phyloP scores from a whole-genome alignment of 345 rosid species.

The Eucalyptus lansdowneana region DNA sequence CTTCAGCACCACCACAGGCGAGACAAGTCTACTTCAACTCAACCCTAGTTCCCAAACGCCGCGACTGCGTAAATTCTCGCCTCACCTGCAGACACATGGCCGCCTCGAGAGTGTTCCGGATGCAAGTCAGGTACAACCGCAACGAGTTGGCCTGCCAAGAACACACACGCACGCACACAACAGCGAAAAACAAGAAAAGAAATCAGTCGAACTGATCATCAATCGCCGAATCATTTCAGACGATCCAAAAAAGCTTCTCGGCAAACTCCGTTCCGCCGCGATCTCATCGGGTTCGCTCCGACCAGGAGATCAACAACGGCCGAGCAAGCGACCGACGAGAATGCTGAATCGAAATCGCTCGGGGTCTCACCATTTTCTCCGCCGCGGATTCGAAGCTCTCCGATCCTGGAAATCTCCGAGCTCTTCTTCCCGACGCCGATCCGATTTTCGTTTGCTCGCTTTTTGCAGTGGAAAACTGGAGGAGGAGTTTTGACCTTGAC shows the following conservation, averaged over 20 bases:
- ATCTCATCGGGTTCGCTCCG: not conserved
- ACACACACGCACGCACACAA: not conserved
- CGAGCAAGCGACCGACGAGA: not conserved
- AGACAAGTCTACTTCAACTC: not conserved
- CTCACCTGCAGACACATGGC: constrained; percentile 89
- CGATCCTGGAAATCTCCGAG: not conserved
- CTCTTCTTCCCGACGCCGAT: not conserved
- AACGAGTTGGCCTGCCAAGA: constrained; percentile 49
- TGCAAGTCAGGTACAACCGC: constrained; percentile 73
- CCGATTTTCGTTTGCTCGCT: not conserved
- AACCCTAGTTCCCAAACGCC: not conserved
- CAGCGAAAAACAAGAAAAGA: not conserved
- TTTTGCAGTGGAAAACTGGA: not conserved
- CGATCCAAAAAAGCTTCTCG: not conserved
- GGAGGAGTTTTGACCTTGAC: not conserved
- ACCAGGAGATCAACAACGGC: not conserved
- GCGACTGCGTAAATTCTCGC: not conserved
- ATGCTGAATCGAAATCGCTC: not conserved
- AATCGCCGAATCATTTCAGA: not conserved
- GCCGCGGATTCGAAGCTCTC: not conserved
- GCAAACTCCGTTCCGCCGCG: not conserved
- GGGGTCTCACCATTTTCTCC: not conserved
- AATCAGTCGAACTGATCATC: not conserved
- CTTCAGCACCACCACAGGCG: not conserved
- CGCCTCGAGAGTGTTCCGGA: constrained; percentile 86